These are phyloP conservation scores for Miscanthus sacchariflorus DNA, from an alignment of 202 grass and related monocot genomes.

Conservation along the genomic window DNA sequence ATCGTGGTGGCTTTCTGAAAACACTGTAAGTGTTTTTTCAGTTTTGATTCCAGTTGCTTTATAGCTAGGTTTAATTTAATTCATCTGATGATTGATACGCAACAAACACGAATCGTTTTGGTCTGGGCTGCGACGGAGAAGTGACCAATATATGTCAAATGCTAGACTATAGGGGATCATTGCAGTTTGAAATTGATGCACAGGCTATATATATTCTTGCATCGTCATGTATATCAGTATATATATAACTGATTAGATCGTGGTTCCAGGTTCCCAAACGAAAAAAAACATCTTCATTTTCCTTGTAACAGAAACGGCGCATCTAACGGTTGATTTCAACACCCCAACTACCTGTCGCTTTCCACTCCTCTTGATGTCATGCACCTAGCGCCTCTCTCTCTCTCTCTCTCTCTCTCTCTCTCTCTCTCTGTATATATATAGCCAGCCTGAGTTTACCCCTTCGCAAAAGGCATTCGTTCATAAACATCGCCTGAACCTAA, in stretches of 20 bases:
- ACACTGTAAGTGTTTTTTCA: not conserved
- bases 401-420: no score
- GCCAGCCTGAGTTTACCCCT: slow-evolving; percentile 45
- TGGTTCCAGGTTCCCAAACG: no score
- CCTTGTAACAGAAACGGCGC: slow-evolving; percentile 49
- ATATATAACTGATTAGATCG: no score
- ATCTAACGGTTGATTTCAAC: slow-evolving; percentile 73
- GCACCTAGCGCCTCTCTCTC: not conserved
- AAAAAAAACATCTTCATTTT: no score
- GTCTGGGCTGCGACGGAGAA: not conserved
- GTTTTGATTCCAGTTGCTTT: not conserved
- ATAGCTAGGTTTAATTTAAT: not conserved
- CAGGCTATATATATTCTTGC: slow-evolving; percentile 1
- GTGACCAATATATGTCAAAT: slow-evolving; percentile 36
- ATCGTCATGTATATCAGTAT: no score
- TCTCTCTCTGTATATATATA: slow-evolving; percentile 63
- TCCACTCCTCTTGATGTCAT: slow-evolving; percentile 42
- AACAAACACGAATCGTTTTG: not conserved
- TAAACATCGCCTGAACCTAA: slow-evolving; percentile 36
- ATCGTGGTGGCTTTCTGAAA: not conserved
- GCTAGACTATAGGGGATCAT: not conserved
- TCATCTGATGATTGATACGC: not conserved
- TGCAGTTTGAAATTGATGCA: not conserved
- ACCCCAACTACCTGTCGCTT: slow-evolving; percentile 62
- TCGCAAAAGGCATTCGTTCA: slow-evolving; percentile 46